Base-by-base conservation (phyloP, 2,329 filamentous ascomycete species). In the Zymoseptoria crescenta region DNA sequence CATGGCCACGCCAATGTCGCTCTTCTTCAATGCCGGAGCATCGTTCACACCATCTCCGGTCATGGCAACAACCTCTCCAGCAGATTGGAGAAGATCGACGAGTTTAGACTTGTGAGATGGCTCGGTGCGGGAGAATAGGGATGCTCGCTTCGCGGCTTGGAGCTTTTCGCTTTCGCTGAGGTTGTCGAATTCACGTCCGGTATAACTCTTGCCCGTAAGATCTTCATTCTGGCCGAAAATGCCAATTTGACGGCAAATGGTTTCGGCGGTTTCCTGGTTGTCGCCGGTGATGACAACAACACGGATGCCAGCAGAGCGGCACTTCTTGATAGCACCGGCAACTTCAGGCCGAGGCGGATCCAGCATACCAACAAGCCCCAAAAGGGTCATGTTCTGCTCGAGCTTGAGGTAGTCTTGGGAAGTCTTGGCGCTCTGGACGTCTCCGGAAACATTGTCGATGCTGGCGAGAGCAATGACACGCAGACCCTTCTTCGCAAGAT, bases 31-130 rank as follows among this genome's bases (percentile, higher is more conserved):
- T 16, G 94, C 94, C 52, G 94, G 94, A 4, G 94, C 94, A 75
- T 99, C 94, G 71, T 99, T 99, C 75, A 99, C 94, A 75, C 94
- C 94, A 71, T 99, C 94, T 70, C 94, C 94, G 67, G 94, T 99
- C 94, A 99, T 99, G 66, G 94, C 94, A 64, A 99, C 95, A 50
- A 99, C 94, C 73, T 99, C 91, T 62, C 90, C 90, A 55, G 89
- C 81, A 59, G 89, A 91, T 74, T 99, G 95, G 52, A 99, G 87
- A 51, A 99, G 86, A 74, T 99, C 94, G 53, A 99, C 93, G 52
- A 99, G 85, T 76, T 91, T 94, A n/a, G 89, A 95, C 82, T 99
- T 99, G 82, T 99, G 94, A 54, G 83, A 85, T 55, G 94, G 94
- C 75, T 99, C 94, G 24, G 96, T 95, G 64, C 94, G 89, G 41